Evolutionary conservation across 441 rosid genomes (phyloP), one percentile per base, ranked within the genome.

Genomic region (Gossypium trilobum): DNA sequence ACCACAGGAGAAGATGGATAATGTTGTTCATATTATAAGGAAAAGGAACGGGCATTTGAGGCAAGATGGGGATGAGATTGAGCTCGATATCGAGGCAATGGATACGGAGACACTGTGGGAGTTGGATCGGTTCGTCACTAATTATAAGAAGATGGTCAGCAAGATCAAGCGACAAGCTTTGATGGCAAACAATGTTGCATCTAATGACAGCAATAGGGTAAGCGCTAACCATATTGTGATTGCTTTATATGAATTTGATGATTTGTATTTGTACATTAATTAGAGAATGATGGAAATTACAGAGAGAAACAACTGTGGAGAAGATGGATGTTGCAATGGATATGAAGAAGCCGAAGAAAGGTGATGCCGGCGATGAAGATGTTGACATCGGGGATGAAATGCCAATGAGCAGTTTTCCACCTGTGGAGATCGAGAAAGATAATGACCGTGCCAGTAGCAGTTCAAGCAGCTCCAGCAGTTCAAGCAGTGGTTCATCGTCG

Each of bases 41-140:
- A 95, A 91, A 87, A 91, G 98, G 78, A 88, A 91, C 44, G 85
- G 85, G 66, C 80, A 88, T 76, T 73, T 92, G 48, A 82, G 86
- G 74, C 98, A 92, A 76, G 98, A 95, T 0, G 99, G 97, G 5
- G 98, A 95, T 66, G 99, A 95, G 82, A 95, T 95, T 20, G 99
- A 95, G 84, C 85, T 92, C 1, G 98, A 95, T 70, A 95, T 95
- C 1, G 98, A 91, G 78, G 91, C 96, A 0, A 82, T 95, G 2
- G 98, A 95, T 74, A 91, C 87, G 0, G 99, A 95, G 84, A 95
- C 98, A 0, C 78, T 95, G 0, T 95, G 99, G 98, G 98, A 95
- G 87, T 91, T 92, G 75, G 99, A 95, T 75, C 87, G 98, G 25
- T 91, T 91, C 72, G 95, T 95, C 27, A 87, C 97, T 3, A 92